A percentile compares a stretch with the other conserved stretches of the same genome.
phyloP scores from a whole-genome alignment of 2,329 filamentous ascomycete genomes.

The Mycogone perniciosa region DNA sequence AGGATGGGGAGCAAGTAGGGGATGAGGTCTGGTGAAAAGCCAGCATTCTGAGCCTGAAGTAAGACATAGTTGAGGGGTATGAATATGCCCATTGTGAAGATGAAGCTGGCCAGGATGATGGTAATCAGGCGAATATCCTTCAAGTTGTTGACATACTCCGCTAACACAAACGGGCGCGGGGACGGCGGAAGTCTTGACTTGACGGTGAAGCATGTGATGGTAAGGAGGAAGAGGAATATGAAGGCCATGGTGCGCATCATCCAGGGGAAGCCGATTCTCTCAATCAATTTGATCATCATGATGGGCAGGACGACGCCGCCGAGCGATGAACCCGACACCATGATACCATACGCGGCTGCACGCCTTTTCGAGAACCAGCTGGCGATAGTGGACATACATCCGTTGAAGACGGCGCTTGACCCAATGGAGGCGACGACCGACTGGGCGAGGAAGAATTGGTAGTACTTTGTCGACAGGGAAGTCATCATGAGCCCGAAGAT shows the following conservation, averaged over 20 bases:
- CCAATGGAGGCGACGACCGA: constrained; percentile 36
- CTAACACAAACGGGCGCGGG: constrained; percentile 37
- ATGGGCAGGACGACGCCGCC: constrained; percentile 56
- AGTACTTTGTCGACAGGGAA: constrained; percentile 41
- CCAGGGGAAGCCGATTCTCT: constrained; percentile 40
- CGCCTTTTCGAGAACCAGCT: constrained; percentile 49
- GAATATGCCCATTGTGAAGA: constrained; percentile 52
- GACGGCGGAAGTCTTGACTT: constrained; percentile 39
- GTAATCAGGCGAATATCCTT: constrained; percentile 39
- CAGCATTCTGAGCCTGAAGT: constrained; percentile 39
- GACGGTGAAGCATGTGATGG: constrained; percentile 31
- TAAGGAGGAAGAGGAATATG: constrained; percentile 35
- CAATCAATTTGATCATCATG: constrained; percentile 50
- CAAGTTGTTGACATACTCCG: constrained; percentile 42
- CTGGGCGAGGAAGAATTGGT: constrained; percentile 40
- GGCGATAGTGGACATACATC: constrained; percentile 35
- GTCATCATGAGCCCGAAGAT: constrained; percentile 62
- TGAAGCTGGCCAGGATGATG: constrained; percentile 40
- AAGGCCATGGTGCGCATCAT: constrained; percentile 43
- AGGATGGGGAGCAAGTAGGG: constrained; percentile 51
- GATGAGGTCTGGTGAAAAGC: constrained; percentile 35
- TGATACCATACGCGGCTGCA: constrained; percentile 47
- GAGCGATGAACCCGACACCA: constrained; percentile 47
- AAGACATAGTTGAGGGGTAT: constrained; percentile 49
- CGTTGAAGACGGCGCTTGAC: constrained; percentile 38